phyloP scores from a whole-genome alignment of 129 eudicot species.

The Flaveria bidentis region DNA sequence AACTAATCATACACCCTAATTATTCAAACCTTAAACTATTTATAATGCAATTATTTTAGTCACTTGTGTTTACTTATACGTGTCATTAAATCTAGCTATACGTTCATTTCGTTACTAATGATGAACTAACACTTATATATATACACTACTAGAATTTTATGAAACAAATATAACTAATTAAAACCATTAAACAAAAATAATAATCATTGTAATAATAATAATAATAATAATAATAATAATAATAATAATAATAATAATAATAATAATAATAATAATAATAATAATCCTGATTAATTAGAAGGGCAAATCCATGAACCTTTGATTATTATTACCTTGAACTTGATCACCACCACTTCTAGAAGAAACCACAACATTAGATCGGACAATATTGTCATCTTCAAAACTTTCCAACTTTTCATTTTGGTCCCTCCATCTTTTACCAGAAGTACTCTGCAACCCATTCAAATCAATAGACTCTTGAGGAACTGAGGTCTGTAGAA shows the following conservation, averaged over 20 bases:
- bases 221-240: background rate
- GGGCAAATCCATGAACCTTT: slow-evolving; percentile 59
- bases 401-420: slow-evolving; percentile 34
- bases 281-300: slow-evolving; percentile 39
- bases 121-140: background rate
- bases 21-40: background rate
- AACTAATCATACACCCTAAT: background rate
- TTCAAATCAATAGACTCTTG: slow-evolving; percentile 34
- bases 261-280: background rate
- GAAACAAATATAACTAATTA: background rate
- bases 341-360: slow-evolving; percentile 41
- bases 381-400: slow-evolving; percentile 36
- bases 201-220: background rate
- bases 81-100: background rate
- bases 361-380: slow-evolving; percentile 23
- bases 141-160: slow-evolving; percentile 20
- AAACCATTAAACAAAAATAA: slow-evolving; percentile 6
- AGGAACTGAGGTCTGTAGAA: slow-evolving; percentile 33
- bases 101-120: background rate
- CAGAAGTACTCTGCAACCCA: slow-evolving; percentile 31
- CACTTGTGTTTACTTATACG: background rate
- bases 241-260: background rate
- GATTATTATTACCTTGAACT: slow-evolving; percentile 39
- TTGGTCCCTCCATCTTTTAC: slow-evolving; percentile 33
- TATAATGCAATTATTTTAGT: background rate